Conservation (phyloP, 108 stramenopile genomes). For the Schizochytrium sp. region DNA sequence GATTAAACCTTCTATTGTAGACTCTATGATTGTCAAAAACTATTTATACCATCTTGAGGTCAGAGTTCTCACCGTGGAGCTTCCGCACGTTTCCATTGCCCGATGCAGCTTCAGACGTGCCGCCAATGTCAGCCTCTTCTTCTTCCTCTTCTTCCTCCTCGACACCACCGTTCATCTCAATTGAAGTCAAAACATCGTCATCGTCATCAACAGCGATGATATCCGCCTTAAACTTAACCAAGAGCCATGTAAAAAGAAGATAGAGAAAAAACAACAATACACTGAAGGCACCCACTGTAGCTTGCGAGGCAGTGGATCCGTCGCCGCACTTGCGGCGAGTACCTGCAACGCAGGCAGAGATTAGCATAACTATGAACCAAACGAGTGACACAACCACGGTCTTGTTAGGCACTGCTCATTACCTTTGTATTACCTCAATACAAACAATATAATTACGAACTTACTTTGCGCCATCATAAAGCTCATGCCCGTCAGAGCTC, state of each 20-base stretch:
- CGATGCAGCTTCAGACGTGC: neutral
- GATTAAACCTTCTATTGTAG: neutral
- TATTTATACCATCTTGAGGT: conserved; percentile 57
- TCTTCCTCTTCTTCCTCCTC: neutral
- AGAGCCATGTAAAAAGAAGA: conserved; percentile 20
- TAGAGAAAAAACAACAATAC: conserved; percentile 31
- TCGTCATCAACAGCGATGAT: conserved; percentile 43
- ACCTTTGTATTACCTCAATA: neutral
- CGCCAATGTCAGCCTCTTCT: too few relatives aligned
- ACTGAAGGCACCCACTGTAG: conserved; percentile 16
- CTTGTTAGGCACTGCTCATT: neutral
- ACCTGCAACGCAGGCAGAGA: neutral
- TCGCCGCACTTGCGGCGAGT: conserved; percentile 13
- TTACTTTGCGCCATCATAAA: conserved; percentile 47
- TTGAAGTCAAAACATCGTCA: neutral
- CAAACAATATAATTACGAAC: neutral
- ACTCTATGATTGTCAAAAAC: too few relatives aligned
- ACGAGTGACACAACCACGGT: neutral
- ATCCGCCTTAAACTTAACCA: neutral
- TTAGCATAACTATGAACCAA: neutral
- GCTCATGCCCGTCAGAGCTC: conserved; percentile 11
- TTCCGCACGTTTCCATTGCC: neutral
- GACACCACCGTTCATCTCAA: conserved; percentile 23
- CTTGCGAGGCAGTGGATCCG: neutral
- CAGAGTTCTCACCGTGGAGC: neutral